Evolutionary conservation across 1,284 basidiomycete species (phyloP), one percentile per base, ranked within the genome.

Genomic region (Cryptococcus sp.): DNA sequence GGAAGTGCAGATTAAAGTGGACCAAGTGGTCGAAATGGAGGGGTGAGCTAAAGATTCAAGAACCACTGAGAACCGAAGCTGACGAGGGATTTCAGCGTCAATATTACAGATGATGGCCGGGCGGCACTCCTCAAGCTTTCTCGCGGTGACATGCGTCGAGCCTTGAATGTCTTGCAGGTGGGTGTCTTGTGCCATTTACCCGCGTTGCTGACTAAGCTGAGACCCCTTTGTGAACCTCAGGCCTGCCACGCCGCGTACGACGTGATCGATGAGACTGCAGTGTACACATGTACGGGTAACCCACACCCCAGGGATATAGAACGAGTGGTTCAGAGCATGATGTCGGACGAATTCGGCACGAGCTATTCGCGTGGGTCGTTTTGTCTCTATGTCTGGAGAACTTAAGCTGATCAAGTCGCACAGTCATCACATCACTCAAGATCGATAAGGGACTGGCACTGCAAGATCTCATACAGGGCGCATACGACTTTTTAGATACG

Each of bases 171-270:
- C 41, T 82, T 99, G 11, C 95, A 99, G 70, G 81, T 81, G 15
- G 35, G 75, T 58, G 30, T 15, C 6, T 16, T 42, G 6, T 11
- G 42, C 42, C 42, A 45, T 5, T 10, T 41, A 20, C n/a, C 11
- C 30, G 6, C 35, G 39, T 19, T 16, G 22, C 16, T 17, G 19
- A 54, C 3, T 17, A 38, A 48, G n/a, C 48, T 42, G n/a, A 52
- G 16, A 46, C 19, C 16, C 10, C n/a, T 23, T n/a, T 43, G 5
- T 42, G 17, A 48, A 7, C 60, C 30, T 35, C 15, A 82, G 82
- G 96, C 96, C 1, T 99, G 95, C 71, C 92, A 98, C 77, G 94
- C 96, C 17, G 96, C 95, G 2, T 97, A 96, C 73, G 91, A 94
- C 47, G 77, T 84, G 4, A 88, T 88, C 38, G 90, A 92, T 66